Base-by-base conservation (phyloP, 2,329 filamentous ascomycete species). In the Nectriaceae sp. region DNA sequence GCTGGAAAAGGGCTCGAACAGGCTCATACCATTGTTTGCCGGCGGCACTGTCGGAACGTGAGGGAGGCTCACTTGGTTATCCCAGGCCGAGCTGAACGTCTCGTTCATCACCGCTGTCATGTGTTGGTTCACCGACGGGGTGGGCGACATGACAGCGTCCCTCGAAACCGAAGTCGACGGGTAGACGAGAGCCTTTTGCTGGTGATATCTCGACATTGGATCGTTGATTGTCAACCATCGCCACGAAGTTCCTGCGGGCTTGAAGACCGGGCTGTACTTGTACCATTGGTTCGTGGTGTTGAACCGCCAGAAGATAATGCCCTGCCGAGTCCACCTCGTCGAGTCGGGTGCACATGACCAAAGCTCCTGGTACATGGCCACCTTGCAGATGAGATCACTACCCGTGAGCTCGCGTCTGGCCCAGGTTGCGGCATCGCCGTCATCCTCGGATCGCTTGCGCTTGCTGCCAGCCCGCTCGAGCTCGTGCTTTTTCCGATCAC, bases 301-400 rank as follows among this genome's bases (percentile, higher is more conserved):
- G 64, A 87, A 87, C 2, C 81, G 82, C 83, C 83, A 87, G 31
- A 86, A 73, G 46, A 87, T 74, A 47, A 85, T 77, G 26, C 74
- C 77, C 42, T 82, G 78, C n/a, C 81, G 77, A 10, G 72, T 76
- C 79, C 81, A 85, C 57, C 70, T 65, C 39, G 62, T 64, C 15
- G 68, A 70, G 48, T 74, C 72, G 5, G 75, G 75, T 4, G 78
- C 67, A 53, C 70, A 70, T 3, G 80, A 85, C 75, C 78, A 84
- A 29, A 86, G 74, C 70, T 86, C 83, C 64, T 87, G 83, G 64
- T 84, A 82, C 83, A 86, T 86, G 63, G 80, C 80, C 39, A 85
- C 81, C 64, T 79, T 78, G 55, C 77, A 73, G 43, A 85, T 75
- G 47, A 84, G 72, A 37, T 84, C 79, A 59, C 79, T 78, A 54